Base-by-base conservation (phyloP, 495 filamentous ascomycete species). In the Bombardia bombarda region DNA sequence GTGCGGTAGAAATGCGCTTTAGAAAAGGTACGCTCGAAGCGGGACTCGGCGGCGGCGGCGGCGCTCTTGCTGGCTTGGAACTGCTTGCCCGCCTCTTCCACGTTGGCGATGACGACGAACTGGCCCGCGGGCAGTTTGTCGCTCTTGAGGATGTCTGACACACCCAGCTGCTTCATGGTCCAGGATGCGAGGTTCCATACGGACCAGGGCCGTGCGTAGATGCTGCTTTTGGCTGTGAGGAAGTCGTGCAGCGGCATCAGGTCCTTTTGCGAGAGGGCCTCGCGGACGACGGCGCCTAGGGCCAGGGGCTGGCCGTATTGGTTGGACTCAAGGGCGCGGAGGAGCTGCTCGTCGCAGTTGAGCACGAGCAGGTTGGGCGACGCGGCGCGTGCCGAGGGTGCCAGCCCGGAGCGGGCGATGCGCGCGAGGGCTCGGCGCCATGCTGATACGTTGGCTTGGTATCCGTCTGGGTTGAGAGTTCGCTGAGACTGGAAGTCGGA, bases 401-500 rank as follows among this genome's bases (percentile, higher is more conserved):
- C 53, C 0, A 62, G 46, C 5, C 89, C 93, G 9, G 77, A 75
- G 41, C 72, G 69, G 1, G 81, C 71, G 18, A 90, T 85, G 32
- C 69, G 65, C 16, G 76, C 69, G 19, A 98, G 73, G 1, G 76
- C 90, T 21, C 74, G 71, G 54, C 82, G 78, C 92, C 92, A 98
- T 32, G 90, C 86, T 12, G 75, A 66, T 31, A 90, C 62, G 60
- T 98, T 97, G 38, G 90, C 86, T 22, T 72, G 64, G 67, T 89
- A 98, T 48, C 89, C 90, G 53, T 93, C 88, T 1, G 90, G 89
- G 57, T 98, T 98, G 24, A 83, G 82, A 41, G 77, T 79, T 46
- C 75, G 76, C 48, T 90, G 88, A 26, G 73, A 58, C 3, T 77
- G 68, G 63, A 98, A 97, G 61, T 97, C 93, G 43, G 90, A 95